Conservation (phyloP, 2,329 filamentous ascomycete genomes). For the Arthrobotrys conoides region DNA sequence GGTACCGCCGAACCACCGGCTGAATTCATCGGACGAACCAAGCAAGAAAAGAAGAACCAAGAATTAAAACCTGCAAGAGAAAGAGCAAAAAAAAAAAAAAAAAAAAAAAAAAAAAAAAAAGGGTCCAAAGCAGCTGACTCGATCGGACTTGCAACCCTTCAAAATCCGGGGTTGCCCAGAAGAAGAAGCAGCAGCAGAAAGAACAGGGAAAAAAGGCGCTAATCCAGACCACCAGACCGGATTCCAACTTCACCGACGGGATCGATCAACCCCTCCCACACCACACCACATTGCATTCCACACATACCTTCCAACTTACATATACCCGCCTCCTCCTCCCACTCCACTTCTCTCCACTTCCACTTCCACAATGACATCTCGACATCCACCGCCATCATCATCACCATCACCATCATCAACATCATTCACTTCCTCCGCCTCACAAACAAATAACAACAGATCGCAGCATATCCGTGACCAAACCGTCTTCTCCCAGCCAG, state of each 20-base stretch:
- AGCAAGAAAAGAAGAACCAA: not conserved
- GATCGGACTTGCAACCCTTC: too few species aligned
- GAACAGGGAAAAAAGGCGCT: constrained; percentile 19
- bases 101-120: constrained; percentile 15
- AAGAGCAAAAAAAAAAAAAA: constrained; percentile 19
- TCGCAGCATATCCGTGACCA: constrained; percentile 24
- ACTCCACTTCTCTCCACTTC: too few species aligned
- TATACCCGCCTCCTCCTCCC: constrained; percentile 51
- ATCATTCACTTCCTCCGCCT: constrained; percentile 4
- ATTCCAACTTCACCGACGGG: constrained; percentile 8
- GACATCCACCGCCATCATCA: constrained; percentile 13
- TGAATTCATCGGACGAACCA: constrained; percentile 22
- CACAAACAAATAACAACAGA: constrained; percentile 43
- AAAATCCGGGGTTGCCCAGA: constrained; percentile 36
- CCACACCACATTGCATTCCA: not conserved
- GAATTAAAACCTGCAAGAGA: not conserved
- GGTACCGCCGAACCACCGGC: not conserved
- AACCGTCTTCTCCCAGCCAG: constrained; percentile 1
- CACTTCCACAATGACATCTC: constrained; percentile 35
- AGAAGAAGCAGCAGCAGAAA: too few species aligned
- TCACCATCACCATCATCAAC: not conserved
- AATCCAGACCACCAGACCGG: constrained; percentile 18
- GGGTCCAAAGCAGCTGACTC: constrained; percentile 36
- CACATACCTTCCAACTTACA: not conserved
- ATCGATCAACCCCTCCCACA: constrained; percentile 30